Conservation (phyloP, 2,329 filamentous ascomycete genomes). For the Pseudogymnoascus sp. region DNA sequence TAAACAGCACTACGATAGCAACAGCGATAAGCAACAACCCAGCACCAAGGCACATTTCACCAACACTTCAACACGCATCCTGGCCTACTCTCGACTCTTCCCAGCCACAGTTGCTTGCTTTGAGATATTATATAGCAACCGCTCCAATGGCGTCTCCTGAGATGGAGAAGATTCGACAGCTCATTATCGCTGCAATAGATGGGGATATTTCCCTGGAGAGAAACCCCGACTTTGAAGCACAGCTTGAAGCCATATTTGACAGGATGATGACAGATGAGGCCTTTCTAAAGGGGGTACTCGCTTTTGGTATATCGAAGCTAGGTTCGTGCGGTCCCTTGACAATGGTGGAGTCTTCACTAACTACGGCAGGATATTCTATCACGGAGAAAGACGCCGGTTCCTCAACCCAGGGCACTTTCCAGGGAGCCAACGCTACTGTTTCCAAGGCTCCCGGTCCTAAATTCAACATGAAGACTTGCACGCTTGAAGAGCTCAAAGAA, state of each 20-base stretch:
- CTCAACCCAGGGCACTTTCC: neutral
- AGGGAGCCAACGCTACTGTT: neutral
- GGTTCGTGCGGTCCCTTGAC: neutral
- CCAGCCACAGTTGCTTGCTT: neutral
- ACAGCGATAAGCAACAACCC: neutral
- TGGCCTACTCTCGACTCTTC: neutral
- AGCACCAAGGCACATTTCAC: neutral
- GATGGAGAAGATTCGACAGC: neutral
- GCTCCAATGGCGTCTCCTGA: neutral
- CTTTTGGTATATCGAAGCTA: neutral
- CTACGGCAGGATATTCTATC: neutral
- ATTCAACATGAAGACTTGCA: slow-evolving; percentile 1
- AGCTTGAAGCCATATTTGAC: neutral
- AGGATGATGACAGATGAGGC: neutral
- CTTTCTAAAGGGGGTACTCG: neutral
- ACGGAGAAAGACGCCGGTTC: neutral
- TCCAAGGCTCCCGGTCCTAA: neutral
- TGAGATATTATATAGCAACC: neutral
- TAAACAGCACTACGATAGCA: neutral
- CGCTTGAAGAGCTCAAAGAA: neutral
- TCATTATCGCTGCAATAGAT: neutral
- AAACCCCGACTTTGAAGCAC: neutral
- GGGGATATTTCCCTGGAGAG: neutral
- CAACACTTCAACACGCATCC: neutral
- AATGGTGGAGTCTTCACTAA: neutral